Evolutionary conservation across 129 eudicot species (phyloP).

Genomic region (Arctium minus): DNA sequence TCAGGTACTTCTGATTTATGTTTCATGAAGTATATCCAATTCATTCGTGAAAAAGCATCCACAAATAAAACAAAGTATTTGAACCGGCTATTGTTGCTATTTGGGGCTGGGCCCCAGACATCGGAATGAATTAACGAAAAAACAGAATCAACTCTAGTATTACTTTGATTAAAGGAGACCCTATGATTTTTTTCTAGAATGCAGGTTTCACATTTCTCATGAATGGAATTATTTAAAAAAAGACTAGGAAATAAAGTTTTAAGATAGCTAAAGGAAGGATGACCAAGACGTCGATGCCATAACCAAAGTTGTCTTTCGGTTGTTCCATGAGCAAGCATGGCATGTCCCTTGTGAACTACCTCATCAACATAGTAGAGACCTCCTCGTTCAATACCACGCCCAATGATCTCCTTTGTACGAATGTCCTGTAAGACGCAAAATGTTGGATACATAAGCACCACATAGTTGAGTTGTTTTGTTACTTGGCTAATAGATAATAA

Average conservation of each 20-base stretch:
- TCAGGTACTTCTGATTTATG: too few species aligned
- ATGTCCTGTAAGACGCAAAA: constrained; percentile 4
- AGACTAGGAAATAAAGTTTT: neutral
- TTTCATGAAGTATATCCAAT: neutral
- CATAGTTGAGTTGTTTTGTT: neutral
- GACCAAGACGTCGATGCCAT: constrained; percentile 1
- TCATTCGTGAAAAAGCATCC: constrained; percentile 8
- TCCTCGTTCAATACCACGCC: constrained; percentile 8
- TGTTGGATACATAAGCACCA: neutral
- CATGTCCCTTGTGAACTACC: neutral
- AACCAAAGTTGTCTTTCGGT: neutral
- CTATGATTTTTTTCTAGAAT: constrained; percentile 6
- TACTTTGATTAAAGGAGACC: neutral
- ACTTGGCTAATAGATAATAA: neutral
- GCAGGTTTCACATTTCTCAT: neutral
- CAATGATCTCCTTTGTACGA: constrained; percentile 4
- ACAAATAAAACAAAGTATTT: constrained; percentile 3
- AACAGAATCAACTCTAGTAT: neutral
- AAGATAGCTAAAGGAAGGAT: neutral
- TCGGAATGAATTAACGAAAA: neutral
- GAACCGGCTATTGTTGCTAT: neutral
- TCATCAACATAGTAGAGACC: constrained; percentile 12
- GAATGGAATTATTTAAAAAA: neutral
- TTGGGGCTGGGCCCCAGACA: constrained; percentile 3
- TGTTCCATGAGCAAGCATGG: constrained; percentile 1